A percentile compares a stretch with the other conserved stretches of the same genome.
phyloP scores from a whole-genome alignment of 192 early-diverging fungal species.

The Gonapodya prolifera region DNA sequence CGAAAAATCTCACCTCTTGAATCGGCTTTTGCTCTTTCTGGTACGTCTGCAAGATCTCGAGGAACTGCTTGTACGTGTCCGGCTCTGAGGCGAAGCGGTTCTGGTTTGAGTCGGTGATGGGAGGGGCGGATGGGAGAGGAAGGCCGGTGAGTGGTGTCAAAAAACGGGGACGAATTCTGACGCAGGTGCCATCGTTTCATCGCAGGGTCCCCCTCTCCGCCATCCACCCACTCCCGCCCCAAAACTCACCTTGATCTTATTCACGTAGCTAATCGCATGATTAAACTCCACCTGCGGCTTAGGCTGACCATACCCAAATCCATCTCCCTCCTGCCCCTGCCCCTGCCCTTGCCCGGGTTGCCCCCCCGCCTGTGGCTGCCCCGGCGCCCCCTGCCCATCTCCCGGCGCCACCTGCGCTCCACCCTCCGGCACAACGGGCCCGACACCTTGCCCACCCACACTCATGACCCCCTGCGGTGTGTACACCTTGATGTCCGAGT shows the following conservation, averaged over 20 bases:
- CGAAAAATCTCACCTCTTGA: conserved; percentile 57
- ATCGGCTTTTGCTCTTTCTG: conserved; percentile 94
- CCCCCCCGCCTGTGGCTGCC: too few species aligned
- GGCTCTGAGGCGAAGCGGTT: conserved; percentile 85
- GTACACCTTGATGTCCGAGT: conserved; percentile 73
- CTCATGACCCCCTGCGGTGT: too few species aligned
- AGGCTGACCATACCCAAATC: too few species aligned
- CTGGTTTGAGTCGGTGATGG: conserved; percentile 32
- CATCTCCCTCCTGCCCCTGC: neutral
- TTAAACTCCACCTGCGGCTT: conserved; percentile 80
- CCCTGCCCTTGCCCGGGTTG: too few species aligned
- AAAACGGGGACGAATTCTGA: conserved; percentile 6
- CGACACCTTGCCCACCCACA: too few species aligned
- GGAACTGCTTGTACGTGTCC: conserved; percentile 92
- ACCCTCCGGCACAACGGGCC: conserved; percentile 29
- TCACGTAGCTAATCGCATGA: conserved; percentile 98
- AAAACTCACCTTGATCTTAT: conserved; percentile 83
- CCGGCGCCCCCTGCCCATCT: neutral
- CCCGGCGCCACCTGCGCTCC: neutral
- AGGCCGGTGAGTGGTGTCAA: conserved; percentile 1
- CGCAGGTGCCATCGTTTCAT: too few species aligned
- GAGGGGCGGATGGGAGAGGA: neutral
- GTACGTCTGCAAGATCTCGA: conserved; percentile 95
- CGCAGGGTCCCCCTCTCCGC: neutral
- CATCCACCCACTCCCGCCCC: neutral